A percentile compares a stretch with the other conserved stretches of the same genome.
Conservation (phyloP, 2,329 filamentous ascomycete genomes). For the Teratosphaeria nubilosa region DNA sequence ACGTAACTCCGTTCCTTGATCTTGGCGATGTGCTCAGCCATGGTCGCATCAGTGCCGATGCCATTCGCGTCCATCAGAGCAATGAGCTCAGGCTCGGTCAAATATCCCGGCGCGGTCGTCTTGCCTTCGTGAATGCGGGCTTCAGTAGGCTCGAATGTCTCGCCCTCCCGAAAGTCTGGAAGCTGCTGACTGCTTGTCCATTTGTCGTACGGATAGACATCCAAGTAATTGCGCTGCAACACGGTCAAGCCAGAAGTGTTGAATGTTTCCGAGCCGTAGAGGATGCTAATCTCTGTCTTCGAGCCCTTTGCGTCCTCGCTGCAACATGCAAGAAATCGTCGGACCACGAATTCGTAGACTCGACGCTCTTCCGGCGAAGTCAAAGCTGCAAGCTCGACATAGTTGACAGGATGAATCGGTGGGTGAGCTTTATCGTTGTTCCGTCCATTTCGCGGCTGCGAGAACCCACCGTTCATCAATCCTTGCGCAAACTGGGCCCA, state of each 20-base stretch:
- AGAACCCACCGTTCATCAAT: constrained; percentile 66
- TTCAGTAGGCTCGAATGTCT: constrained; percentile 78
- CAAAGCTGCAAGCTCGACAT: constrained; percentile 53
- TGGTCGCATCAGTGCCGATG: constrained; percentile 95
- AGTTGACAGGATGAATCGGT: constrained; percentile 92
- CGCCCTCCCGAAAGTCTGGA: constrained; percentile 67
- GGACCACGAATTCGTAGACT: constrained; percentile 85
- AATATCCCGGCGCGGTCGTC: constrained; percentile 70
- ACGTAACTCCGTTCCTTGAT: constrained; percentile 88
- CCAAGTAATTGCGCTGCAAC: constrained; percentile 80
- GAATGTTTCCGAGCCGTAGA: constrained; percentile 76
- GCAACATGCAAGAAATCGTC: constrained; percentile 89
- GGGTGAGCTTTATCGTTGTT: constrained; percentile 97
- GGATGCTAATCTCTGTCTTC: constrained; percentile 72
- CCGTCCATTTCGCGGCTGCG: constrained; percentile 68
- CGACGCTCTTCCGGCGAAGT: constrained; percentile 50
- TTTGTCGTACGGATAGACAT: constrained; percentile 92
- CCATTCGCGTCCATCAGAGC: constrained; percentile 97
- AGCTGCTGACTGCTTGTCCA: constrained; percentile 84
- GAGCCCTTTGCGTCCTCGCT: constrained; percentile 86
- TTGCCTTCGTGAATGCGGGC: constrained; percentile 86
- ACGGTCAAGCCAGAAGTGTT: constrained; percentile 75
- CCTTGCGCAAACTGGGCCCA: constrained; percentile 77
- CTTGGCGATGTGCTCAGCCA: constrained; percentile 96
- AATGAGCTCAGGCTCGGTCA: constrained; percentile 93